Evolutionary conservation across 306 rosid genomes (phyloP), one percentile per base, ranked within the genome.

Genomic region (Styphnolobium japonicum): DNA sequence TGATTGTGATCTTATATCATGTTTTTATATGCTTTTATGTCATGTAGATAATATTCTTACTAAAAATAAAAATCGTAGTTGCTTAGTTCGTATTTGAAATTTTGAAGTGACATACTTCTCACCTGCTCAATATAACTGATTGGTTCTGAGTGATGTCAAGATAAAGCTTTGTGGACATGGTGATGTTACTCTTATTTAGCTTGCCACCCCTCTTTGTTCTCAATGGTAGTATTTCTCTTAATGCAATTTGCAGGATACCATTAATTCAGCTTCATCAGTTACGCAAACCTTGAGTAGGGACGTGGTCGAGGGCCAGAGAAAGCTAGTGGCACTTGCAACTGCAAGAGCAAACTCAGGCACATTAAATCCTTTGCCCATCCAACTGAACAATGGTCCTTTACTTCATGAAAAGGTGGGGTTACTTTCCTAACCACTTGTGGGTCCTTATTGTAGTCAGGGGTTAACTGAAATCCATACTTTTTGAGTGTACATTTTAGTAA

Each of bases 241-340:
- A 80, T 85, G 82, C 78, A 48, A 58, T 61, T 53, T 81, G 52
- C 94, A 96, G 99, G 99, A 96, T 83, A 80, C 98, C 71, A 84
- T 96, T 61, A 93, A 67, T 84, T 86, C 98, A 1, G 98, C 94
- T 22, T 91, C 97, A 22, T 81, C 99, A 1, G 85, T 96, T 69
- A 67, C 94, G 74, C 99, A 93, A 87, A 86, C 97, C 27, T 75
- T 96, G 80, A 87, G 82, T 33, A 95, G 97, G 74, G 99, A 96
- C 82, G 67, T 96, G 83, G 92, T 89, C 0, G 98, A 96, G 74
- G 96, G 98, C 57, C 99, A 93, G 67, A 84, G 96, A 45, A 96
- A 96, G 90, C 86, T 93, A 64, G 68, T 96, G 87, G 87, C 97
- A 64, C 81, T 93, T 39, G 97, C 97, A 57, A 81, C 94, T 55